Evolutionary conservation across 208 protist species (phyloP).

Genomic region (Naegleria gruberi): DNA sequence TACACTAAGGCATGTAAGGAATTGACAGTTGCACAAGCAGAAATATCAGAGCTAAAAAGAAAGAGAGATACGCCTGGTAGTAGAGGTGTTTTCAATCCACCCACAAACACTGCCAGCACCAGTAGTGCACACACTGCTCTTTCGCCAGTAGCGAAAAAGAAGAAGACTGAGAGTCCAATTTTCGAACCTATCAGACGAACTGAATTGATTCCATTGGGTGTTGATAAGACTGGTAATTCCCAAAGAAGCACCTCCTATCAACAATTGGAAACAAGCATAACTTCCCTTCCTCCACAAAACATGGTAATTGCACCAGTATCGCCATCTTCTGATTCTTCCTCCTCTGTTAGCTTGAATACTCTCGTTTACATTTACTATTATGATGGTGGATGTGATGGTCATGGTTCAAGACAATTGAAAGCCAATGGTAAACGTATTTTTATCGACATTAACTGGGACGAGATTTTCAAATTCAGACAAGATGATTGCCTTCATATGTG

Average conservation of each 20-base stretch:
- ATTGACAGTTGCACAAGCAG: neutral
- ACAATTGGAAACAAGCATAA: neutral
- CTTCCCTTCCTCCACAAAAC: neutral
- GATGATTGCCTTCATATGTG: neutral
- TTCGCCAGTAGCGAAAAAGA: neutral
- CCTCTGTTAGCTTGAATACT: neutral
- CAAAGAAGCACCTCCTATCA: neutral
- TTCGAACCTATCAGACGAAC: neutral
- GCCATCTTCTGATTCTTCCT: neutral
- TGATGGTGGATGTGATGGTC: neutral
- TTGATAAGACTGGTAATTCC: no score
- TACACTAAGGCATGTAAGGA: neutral
- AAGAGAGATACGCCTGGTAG: neutral
- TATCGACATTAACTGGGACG: neutral
- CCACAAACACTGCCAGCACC: neutral
- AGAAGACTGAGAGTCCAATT: neutral
- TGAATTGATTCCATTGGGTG: no score
- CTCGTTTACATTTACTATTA: neutral
- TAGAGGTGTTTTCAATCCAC: neutral
- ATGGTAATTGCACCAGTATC: neutral
- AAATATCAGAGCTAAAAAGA: neutral
- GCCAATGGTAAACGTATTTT: neutral
- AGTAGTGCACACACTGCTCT: neutral
- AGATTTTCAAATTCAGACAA: neutral
- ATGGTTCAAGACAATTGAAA: neutral